Percentiles rank a stretch among this genome's conserved stretches.
These are phyloP conservation scores for Euphrasia arctica DNA, from an alignment of 305 asterid species.

Conservation along the genomic window DNA sequence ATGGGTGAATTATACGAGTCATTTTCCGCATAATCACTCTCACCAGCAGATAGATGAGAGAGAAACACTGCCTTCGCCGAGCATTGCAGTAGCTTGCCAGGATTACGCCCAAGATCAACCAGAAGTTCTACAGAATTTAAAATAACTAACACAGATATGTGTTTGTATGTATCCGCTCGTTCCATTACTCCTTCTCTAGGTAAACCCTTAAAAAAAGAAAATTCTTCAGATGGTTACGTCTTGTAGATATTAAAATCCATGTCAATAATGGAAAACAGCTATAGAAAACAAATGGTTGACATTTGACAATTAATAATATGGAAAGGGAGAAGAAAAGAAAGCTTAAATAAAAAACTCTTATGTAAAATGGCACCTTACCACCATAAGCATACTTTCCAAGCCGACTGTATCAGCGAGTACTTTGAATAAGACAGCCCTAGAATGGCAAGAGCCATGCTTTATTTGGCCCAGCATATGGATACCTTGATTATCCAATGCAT, in stretches of 20 bases:
- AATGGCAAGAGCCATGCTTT: conserved; percentile 74
- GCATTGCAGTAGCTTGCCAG: conserved; percentile 76
- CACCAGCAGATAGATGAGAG: conserved; percentile 69
- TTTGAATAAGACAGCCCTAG: conserved; percentile 87
- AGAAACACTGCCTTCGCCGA: conserved; percentile 61
- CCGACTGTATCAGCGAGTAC: conserved; percentile 84
- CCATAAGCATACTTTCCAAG: conserved; percentile 71
- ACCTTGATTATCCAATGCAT: conserved; percentile 73
- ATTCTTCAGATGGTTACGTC: conserved; percentile 16
- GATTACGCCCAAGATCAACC: conserved; percentile 79
- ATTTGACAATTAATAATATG: no score
- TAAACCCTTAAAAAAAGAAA: conserved; percentile 48
- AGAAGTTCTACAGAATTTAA: conserved; percentile 65
- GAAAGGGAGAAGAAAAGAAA: not conserved
- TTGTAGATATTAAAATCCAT: conserved; percentile 13
- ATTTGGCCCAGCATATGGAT: conserved; percentile 80
- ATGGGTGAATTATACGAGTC: conserved; percentile 82
- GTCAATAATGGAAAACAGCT: conserved; percentile 14
- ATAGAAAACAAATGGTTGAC: not conserved
- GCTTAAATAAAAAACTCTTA: conserved; percentile 16
- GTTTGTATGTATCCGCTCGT: conserved; percentile 62
- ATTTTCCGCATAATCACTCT: conserved; percentile 73
- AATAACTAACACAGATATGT: conserved; percentile 63
- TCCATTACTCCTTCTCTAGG: conserved; percentile 67
- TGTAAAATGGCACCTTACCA: conserved; percentile 58